phyloP scores from a whole-genome alignment of 306 rosid species.

The Cucurbita maxima region DNA sequence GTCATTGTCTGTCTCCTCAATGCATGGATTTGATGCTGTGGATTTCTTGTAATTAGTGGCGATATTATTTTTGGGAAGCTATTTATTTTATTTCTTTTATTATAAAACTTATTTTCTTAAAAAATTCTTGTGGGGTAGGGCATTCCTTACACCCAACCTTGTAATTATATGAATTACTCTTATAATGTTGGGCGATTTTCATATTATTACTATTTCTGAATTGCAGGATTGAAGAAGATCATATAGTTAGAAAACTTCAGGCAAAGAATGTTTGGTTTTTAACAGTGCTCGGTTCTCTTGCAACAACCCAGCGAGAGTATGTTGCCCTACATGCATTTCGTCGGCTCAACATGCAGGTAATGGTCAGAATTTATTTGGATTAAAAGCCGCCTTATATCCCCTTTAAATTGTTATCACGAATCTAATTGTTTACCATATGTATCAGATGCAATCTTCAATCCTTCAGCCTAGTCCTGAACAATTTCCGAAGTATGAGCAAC shows the following conservation, averaged over 20 bases:
- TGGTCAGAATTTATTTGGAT: neutral
- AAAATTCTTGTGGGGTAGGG: neutral
- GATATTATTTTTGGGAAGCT: neutral
- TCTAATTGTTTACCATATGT: slow-evolving; percentile 9
- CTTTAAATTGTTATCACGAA: neutral
- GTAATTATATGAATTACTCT: neutral
- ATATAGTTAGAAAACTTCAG: slow-evolving; percentile 66
- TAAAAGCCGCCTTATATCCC: slow-evolving; percentile 2
- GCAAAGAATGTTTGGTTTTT: slow-evolving; percentile 69
- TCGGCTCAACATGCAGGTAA: slow-evolving; percentile 84
- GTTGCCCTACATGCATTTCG: slow-evolving; percentile 95
- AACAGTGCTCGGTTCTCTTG: slow-evolving; percentile 92
- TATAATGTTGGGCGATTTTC: slow-evolving; percentile 1
- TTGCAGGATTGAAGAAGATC: slow-evolving; percentile 66
- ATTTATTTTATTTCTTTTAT: neutral
- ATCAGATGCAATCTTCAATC: slow-evolving; percentile 93
- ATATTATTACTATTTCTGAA: neutral
- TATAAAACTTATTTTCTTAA: neutral
- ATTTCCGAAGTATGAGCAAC: slow-evolving; percentile 91
- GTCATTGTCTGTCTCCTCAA: neutral
- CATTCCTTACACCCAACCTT: neutral
- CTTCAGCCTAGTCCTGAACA: slow-evolving; percentile 95
- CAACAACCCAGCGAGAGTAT: slow-evolving; percentile 95
- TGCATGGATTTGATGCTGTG: neutral
- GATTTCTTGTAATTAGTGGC: neutral